A percentile compares a stretch with the other conserved stretches of the same genome.
phyloP scores from a whole-genome alignment of 2,329 filamentous ascomycete genomes.

The Stenocarpella maydis region DNA sequence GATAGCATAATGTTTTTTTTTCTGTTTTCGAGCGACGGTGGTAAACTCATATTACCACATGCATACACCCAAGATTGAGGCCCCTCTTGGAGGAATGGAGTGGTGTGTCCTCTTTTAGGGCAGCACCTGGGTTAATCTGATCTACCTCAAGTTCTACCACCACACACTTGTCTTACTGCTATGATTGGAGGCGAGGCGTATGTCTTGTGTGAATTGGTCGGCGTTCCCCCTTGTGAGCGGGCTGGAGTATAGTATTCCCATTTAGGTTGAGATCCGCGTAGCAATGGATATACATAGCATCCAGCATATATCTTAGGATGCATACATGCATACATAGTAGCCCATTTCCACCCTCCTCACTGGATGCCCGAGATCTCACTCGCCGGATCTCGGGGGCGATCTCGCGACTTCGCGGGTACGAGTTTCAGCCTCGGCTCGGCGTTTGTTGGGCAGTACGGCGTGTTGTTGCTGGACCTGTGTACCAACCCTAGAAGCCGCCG shows the following conservation, averaged over 20 bases:
- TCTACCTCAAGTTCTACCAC: background rate
- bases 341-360: background rate
- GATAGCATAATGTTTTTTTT: conserved; percentile 4
- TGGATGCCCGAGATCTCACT: background rate
- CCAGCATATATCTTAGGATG: no score
- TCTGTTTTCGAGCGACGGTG: conserved; percentile 3
- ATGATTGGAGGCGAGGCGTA: background rate
- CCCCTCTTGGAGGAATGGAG: background rate
- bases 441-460: background rate
- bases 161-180: no score
- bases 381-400: background rate
- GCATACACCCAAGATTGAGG: conserved; percentile 6
- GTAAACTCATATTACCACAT: conserved; percentile 8
- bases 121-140: background rate
- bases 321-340: no score
- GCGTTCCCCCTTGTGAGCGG: no score
- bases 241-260: no score
- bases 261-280: background rate
- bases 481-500: no score
- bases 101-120: background rate
- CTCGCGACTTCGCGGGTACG: conserved; percentile 4
- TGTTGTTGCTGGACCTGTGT: background rate
- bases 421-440: background rate
- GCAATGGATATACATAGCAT: no score
- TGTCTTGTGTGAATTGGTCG: background rate